Evolutionary conservation across 371 early-diverging fungal genomes (phyloP).

Genomic region (Apophysomyces variabilis): DNA sequence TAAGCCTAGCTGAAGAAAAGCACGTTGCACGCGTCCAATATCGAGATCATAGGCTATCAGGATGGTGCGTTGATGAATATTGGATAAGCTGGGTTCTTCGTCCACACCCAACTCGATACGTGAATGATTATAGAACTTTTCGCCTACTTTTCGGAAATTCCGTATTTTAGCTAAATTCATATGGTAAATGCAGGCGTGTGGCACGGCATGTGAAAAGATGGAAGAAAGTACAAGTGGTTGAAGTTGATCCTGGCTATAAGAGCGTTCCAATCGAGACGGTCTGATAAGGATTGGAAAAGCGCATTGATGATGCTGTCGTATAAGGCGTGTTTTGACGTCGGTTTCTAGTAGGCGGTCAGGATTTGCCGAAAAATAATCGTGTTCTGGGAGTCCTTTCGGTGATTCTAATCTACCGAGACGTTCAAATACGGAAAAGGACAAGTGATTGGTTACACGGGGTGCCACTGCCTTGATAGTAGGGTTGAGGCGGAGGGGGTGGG

Average conservation of each 20-base stretch:
- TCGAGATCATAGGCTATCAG: slow-evolving; percentile 41
- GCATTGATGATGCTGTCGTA: slow-evolving; percentile 38
- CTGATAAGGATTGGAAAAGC: slow-evolving; percentile 35
- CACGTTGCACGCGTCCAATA: slow-evolving; percentile 34
- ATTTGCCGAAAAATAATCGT: not conserved
- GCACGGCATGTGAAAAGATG: slow-evolving; percentile 33
- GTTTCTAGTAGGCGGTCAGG: slow-evolving; percentile 18
- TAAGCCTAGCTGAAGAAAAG: slow-evolving; percentile 40
- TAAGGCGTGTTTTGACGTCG: slow-evolving; percentile 28
- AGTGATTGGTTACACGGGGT: not conserved
- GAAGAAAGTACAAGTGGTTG: slow-evolving; percentile 32
- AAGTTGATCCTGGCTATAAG: slow-evolving; percentile 26
- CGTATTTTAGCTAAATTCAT: slow-evolving; percentile 31
- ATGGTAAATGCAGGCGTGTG: slow-evolving; percentile 36
- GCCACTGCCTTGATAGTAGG: not conserved
- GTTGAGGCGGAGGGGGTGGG: slow-evolving; percentile 5
- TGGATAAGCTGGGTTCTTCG: slow-evolving; percentile 31
- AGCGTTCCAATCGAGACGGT: slow-evolving; percentile 32
- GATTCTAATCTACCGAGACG: slow-evolving; percentile 26
- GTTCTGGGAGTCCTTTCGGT: not conserved
- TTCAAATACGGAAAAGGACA: slow-evolving; percentile 34
- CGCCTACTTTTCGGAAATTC: slow-evolving; percentile 32
- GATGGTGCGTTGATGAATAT: slow-evolving; percentile 38
- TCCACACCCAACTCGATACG: slow-evolving; percentile 29
- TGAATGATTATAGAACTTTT: slow-evolving; percentile 33